Base-by-base conservation (phyloP, 2,329 filamentous ascomycete genomes). In the Trichoderma gracile region DNA sequence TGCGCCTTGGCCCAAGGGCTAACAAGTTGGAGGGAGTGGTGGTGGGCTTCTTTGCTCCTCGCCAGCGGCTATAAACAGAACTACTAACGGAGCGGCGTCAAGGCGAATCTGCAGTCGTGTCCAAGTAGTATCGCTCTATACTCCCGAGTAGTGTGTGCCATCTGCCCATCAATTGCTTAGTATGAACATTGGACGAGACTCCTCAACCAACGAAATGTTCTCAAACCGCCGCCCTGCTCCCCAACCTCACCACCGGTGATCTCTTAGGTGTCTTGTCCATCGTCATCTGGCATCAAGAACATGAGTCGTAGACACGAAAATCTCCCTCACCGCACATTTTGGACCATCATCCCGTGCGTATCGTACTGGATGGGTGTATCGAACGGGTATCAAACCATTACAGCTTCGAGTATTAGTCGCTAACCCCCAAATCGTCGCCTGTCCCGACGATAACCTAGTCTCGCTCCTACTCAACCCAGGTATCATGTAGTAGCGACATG, bases 371-470 rank as follows among this genome's bases (percentile, higher is more conserved):
- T 57, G 61, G 62, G 14, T 38, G 33, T 38, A 38, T 38, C 33
- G 33, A 38, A 12, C 3, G 33, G 14, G 33, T 38, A 12, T 38
- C 33, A 14, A 14, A n/a, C n/a, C n/a, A n/a, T 14, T 12, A 38
- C 33, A 38, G 9, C 10, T 10, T 38, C 64, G 43, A 23, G n/a
- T n/a, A n/a, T n/a, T n/a, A n/a, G 33, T 50, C 56, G 42, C 55
- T 43, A 57, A 25, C 5, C 30, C 27, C 33, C 25, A 14, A 46
- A 43, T 53, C 50, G 49, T 14, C 33, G 33, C 14, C 33, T 65
- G 50, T 65, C 64, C 64, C 67, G 67, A 63, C 8, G 64, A 63
- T 67, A 63, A 57, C 67, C 66, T 67, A 66, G 65, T 54, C 53
- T 46, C 54, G 65, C 65, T 54, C 49, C 58, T 38, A 5, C 10